phyloP scores from a whole-genome alignment of 116 monocot species.

The Trichopus zeylanicus region DNA sequence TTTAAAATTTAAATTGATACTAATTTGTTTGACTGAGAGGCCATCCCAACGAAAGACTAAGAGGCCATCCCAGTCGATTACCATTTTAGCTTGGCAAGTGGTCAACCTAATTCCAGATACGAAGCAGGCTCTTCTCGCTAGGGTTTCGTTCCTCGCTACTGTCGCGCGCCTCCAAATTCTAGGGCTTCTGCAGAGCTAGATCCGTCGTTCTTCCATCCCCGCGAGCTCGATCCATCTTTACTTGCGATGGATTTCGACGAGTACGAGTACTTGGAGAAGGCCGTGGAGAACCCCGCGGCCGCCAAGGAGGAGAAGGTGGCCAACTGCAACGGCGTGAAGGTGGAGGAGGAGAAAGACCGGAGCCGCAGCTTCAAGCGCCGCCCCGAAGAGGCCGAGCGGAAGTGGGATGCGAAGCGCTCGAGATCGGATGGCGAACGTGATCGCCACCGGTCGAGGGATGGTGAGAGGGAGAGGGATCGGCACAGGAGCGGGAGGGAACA shows the following conservation, averaged over 20 bases:
- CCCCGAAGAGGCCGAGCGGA: conserved; percentile 20
- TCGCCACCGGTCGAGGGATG: conserved; percentile 15
- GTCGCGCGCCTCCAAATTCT: background rate
- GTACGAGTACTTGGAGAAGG: conserved; percentile 91
- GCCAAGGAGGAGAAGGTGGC: conserved; percentile 9
- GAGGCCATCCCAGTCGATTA: too few species aligned
- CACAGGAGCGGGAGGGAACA: conserved; percentile 12
- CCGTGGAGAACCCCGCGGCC: conserved; percentile 53
- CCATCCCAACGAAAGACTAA: too few species aligned
- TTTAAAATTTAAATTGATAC: too few species aligned
- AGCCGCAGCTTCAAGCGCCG: conserved; percentile 38
- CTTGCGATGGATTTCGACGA: conserved; percentile 94
- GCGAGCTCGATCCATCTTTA: background rate
- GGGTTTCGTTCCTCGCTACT: too few species aligned
- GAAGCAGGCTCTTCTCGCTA: too few species aligned
- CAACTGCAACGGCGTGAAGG: conserved; percentile 21
- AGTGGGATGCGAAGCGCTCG: conserved; percentile 24
- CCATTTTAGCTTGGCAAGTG: too few species aligned
- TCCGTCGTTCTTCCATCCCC: background rate
- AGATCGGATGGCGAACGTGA: conserved; percentile 33
- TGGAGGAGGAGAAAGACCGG: conserved; percentile 33
- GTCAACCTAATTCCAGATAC: too few species aligned
- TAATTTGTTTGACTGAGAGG: too few species aligned
- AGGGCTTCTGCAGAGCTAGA: background rate
- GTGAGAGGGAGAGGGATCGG: conserved; percentile 29